Conservation (phyloP, 1,284 basidiomycete genomes). For the Malassezia caprae region DNA sequence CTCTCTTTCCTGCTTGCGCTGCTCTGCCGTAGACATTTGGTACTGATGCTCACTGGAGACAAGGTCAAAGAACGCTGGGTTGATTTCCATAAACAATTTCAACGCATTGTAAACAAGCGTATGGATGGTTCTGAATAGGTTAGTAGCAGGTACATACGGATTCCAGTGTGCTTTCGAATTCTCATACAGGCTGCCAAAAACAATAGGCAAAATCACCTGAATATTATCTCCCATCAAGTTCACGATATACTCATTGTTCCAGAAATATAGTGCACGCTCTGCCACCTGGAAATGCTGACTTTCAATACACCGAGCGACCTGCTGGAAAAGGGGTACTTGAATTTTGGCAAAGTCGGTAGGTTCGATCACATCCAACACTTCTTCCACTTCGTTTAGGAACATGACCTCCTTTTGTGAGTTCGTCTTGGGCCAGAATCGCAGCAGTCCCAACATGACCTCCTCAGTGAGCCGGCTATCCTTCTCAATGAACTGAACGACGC, state of each 20-base stretch:
- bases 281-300: conserved; percentile 90
- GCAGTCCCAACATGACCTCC: conserved; percentile 85
- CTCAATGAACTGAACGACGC: conserved; percentile 96
- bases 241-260: conserved; percentile 94
- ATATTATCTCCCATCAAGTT: conserved; percentile 98
- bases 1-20: conserved; percentile 35
- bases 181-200: conserved; percentile 92
- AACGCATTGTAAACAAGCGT: conserved; percentile 98
- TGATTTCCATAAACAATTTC: conserved; percentile 98
- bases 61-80: conserved; percentile 87
- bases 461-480: conserved; percentile 88
- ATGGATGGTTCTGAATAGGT: conserved; percentile 71
- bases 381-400: conserved; percentile 99
- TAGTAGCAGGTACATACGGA: conserved; percentile 56
- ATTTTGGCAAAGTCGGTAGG: conserved; percentile 94
- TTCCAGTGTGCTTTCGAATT: conserved; percentile 99
- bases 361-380: conserved; percentile 96
- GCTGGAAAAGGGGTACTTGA: conserved; percentile 82
- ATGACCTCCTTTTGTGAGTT: conserved; percentile 99
- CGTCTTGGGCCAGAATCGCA: conserved; percentile 98
- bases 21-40: conserved; percentile 53
- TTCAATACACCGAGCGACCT: conserved; percentile 92
- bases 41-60: conserved; percentile 89
- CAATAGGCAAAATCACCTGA: conserved; percentile 76
- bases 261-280: conserved; percentile 48